These are phyloP conservation scores for Marsdenia floribunda DNA, from an alignment of 257 asterid genomes.

Conservation along the genomic window DNA sequence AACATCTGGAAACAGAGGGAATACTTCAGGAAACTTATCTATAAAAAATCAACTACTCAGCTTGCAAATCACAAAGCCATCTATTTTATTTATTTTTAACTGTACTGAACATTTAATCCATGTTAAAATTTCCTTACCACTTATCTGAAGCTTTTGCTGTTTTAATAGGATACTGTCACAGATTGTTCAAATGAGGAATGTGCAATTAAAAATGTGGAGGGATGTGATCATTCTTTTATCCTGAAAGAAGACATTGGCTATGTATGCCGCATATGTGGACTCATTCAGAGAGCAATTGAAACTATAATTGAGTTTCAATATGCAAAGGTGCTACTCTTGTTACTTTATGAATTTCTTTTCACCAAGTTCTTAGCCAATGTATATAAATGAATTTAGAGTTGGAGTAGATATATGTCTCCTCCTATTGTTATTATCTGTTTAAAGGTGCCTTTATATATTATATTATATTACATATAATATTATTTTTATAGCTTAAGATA, in stretches of 20 bases:
- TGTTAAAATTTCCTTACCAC: slow-evolving; percentile 10
- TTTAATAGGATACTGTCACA: slow-evolving; percentile 17
- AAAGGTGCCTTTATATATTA: background rate
- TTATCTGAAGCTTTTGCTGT: slow-evolving; percentile 18
- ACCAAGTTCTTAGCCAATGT: background rate
- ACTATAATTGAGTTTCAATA: slow-evolving; percentile 29
- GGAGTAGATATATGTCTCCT: background rate
- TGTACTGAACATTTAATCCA: background rate
- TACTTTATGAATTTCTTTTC: background rate
- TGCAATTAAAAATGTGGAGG: slow-evolving; percentile 39
- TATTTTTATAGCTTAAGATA: too few relatives aligned
- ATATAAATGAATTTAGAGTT: slow-evolving; percentile 11
- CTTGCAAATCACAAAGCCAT: background rate
- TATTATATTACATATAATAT: too few relatives aligned
- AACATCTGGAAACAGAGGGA: background rate
- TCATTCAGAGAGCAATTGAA: slow-evolving; percentile 22
- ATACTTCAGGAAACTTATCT: background rate
- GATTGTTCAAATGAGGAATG: slow-evolving; percentile 9
- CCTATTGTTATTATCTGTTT: background rate
- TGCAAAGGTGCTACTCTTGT: slow-evolving; percentile 49
- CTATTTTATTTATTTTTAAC: background rate
- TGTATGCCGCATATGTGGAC: slow-evolving; percentile 34
- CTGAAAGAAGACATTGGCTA: slow-evolving; percentile 30
- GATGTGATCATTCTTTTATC: slow-evolving; percentile 29
- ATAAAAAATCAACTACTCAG: background rate